Evolutionary conservation across 495 filamentous ascomycete genomes (phyloP).

Genomic region (Daldinia bambusicola): DNA sequence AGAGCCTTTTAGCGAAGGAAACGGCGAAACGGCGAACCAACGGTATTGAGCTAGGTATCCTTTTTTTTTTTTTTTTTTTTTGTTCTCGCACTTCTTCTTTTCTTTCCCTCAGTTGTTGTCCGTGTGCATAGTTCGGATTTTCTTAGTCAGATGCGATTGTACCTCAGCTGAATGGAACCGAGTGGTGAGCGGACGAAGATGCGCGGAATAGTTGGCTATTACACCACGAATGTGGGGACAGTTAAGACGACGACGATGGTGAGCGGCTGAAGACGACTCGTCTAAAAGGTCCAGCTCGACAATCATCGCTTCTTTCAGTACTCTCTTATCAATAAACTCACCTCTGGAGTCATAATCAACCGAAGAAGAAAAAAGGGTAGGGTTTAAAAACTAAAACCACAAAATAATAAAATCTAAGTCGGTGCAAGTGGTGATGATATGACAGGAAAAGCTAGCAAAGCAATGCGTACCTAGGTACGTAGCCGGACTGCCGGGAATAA

Average conservation of each 20-base stretch:
- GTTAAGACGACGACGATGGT: conserved; percentile 2
- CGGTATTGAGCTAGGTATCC: not conserved
- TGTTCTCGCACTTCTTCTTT: not conserved
- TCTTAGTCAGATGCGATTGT: conserved; percentile 27
- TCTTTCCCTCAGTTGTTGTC: conserved; percentile 5
- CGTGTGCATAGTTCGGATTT: conserved; percentile 1
- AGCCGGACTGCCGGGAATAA: conserved; percentile 37
- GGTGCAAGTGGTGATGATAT: conserved; percentile 22
- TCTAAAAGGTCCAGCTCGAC: conserved; percentile 16
- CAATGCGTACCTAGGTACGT: conserved; percentile 24
- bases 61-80: not conserved
- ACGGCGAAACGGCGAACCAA: conserved; percentile 14
- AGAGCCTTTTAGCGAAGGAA: conserved; percentile 11
- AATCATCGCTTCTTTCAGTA: conserved; percentile 25
- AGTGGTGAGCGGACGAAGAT: conserved; percentile 13
- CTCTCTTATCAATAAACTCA: conserved; percentile 8
- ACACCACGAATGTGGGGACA: conserved; percentile 16
- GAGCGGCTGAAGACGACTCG: conserved; percentile 14
- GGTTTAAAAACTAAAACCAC: not conserved
- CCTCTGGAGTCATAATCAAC: conserved; percentile 29
- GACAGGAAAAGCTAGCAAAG: conserved; percentile 22
- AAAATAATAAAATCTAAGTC: conserved; percentile 15
- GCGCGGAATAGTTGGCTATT: conserved; percentile 29
- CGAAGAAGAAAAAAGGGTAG: not conserved
- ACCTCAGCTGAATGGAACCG: conserved; percentile 21